Conservation (phyloP, 1,284 basidiomycete genomes). For the Ceratorhiza oryzae-sativae region DNA sequence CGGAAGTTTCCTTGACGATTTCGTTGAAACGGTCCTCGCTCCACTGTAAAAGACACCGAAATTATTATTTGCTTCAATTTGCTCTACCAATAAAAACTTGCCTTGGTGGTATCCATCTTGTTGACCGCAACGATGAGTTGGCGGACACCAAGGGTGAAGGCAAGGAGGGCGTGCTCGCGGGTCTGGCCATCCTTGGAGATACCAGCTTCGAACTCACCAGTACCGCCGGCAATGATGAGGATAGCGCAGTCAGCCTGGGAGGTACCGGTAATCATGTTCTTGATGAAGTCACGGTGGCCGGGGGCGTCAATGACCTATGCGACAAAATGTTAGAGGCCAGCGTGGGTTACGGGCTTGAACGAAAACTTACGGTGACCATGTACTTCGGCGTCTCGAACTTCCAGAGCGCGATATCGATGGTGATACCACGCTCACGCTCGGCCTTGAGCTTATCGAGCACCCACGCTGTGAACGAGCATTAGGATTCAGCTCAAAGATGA, state of each 20-base stretch:
- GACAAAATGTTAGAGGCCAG: slow-evolving; percentile 35
- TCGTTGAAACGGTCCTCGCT: slow-evolving; percentile 99
- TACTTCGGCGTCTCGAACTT: slow-evolving; percentile 98
- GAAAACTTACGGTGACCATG: slow-evolving; percentile 77
- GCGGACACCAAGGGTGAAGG: slow-evolving; percentile 99
- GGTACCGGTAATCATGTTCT: slow-evolving; percentile 99
- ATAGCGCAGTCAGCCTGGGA: slow-evolving; percentile 99
- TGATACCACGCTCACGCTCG: slow-evolving; percentile 99
- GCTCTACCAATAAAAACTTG: slow-evolving; percentile 49
- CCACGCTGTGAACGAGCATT: slow-evolving; percentile 72
- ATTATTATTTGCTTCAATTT: slow-evolving; percentile 37
- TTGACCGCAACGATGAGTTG: slow-evolving; percentile 99
- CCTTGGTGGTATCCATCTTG: slow-evolving; percentile 99
- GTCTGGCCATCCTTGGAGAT: slow-evolving; percentile 99
- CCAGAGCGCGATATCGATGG: slow-evolving; percentile 99
- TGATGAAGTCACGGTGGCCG: slow-evolving; percentile 99
- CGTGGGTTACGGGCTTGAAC: slow-evolving; percentile 2
- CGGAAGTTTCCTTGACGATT: slow-evolving; percentile 99
- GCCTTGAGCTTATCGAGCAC: slow-evolving; percentile 99
- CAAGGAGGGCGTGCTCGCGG: slow-evolving; percentile 99
- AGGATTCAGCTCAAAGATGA: slow-evolving; percentile 8
- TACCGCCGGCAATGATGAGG: slow-evolving; percentile 99
- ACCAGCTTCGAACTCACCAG: slow-evolving; percentile 99
- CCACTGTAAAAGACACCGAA: slow-evolving; percentile 65
- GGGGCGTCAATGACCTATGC: slow-evolving; percentile 94